Percentiles rank a stretch among this genome's conserved stretches.
phyloP scores from a whole-genome alignment of 129 eudicot genomes.

The Silybum marianum region DNA sequence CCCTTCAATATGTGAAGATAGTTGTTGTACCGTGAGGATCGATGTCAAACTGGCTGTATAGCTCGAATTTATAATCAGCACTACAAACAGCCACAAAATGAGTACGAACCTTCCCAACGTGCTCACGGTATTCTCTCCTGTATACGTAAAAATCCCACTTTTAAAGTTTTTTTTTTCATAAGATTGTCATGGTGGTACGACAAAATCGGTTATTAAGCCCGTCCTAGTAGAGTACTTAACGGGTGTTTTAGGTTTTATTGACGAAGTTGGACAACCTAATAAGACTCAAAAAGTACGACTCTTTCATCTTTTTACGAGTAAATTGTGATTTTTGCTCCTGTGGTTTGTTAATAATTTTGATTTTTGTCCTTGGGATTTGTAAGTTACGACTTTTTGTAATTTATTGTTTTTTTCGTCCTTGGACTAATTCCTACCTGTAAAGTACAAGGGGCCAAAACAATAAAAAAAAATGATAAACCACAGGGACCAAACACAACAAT shows the following conservation, averaged over 20 bases:
- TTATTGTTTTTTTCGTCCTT: too few species aligned
- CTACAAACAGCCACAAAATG: conserved; percentile 82
- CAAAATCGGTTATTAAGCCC: background rate
- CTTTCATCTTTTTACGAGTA: background rate
- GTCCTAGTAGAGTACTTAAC: background rate
- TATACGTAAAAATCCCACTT: background rate
- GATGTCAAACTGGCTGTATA: conserved; percentile 95
- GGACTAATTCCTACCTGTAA: too few species aligned
- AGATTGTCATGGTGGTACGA: background rate
- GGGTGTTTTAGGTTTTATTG: background rate
- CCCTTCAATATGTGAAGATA: conserved; percentile 67
- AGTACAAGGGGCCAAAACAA: too few species aligned
- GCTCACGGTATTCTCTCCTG: conserved; percentile 92
- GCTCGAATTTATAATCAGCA: conserved; percentile 81
- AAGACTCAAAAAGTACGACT: background rate
- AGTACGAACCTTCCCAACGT: conserved; percentile 80
- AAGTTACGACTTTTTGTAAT: too few species aligned
- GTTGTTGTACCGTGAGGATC: conserved; percentile 82
- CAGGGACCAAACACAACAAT: too few species aligned
- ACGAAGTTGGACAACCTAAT: background rate
- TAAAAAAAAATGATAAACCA: too few species aligned
- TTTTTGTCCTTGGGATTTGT: too few species aligned
- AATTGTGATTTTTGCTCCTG: too few species aligned
- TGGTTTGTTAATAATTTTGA: too few species aligned
- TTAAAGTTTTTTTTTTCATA: background rate